These are phyloP conservation scores for Xylogone sp. DNA, from an alignment of 2,329 filamentous ascomycete genomes.

Conservation along the genomic window DNA sequence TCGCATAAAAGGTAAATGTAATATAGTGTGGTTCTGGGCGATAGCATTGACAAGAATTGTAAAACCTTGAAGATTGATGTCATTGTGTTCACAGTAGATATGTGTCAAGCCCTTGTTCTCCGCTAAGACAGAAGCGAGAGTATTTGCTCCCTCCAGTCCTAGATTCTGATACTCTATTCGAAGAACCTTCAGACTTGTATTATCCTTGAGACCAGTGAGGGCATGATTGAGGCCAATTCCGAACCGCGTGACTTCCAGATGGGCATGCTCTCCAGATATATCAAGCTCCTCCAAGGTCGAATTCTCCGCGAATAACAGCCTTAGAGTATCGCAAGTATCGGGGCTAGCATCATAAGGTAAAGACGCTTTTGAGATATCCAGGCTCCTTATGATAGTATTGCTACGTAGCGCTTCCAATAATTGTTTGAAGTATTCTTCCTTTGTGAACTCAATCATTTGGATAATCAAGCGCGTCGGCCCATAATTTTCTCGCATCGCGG, in stretches of 20 bases:
- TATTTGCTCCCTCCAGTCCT: conserved; percentile 65
- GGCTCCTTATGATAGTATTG: conserved; percentile 59
- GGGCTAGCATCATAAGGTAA: conserved; percentile 65
- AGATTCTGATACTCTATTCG: conserved; percentile 66
- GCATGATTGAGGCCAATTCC: conserved; percentile 66
- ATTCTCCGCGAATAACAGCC: conserved; percentile 63
- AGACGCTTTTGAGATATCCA: conserved; percentile 69
- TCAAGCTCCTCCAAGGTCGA: conserved; percentile 62
- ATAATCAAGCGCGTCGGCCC: conserved; percentile 63
- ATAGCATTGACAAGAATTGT: conserved; percentile 66
- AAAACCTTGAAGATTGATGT: conserved; percentile 66
- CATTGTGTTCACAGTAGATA: conserved; percentile 69
- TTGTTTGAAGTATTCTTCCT: conserved; percentile 47
- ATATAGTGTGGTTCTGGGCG: conserved; percentile 58
- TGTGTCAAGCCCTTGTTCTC: conserved; percentile 59
- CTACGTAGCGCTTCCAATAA: conserved; percentile 57
- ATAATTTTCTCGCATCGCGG: conserved; percentile 45
- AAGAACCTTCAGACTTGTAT: conserved; percentile 57
- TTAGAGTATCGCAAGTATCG: conserved; percentile 61
- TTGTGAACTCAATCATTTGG: conserved; percentile 58
- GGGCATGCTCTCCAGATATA: conserved; percentile 68
- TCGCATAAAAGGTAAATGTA: conserved; percentile 60
- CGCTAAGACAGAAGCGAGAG: conserved; percentile 64
- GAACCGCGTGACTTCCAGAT: conserved; percentile 66
- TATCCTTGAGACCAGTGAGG: conserved; percentile 59